These are phyloP conservation scores for Salix viminalis DNA, from an alignment of 345 rosid genomes.

Conservation along the genomic window DNA sequence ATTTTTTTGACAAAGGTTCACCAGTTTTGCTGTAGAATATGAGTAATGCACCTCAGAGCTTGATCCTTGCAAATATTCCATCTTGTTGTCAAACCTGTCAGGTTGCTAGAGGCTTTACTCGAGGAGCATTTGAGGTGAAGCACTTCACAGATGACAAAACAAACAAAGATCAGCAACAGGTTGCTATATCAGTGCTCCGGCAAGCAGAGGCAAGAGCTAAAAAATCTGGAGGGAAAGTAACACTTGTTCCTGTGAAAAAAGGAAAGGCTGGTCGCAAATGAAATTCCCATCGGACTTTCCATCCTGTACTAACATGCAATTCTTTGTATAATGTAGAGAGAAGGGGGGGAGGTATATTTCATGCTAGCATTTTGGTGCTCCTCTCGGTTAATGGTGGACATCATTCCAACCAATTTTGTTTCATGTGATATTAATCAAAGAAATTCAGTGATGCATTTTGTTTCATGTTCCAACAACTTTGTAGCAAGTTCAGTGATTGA, in stretches of 20 bases:
- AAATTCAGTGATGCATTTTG: too few relatives aligned
- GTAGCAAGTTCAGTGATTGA: too few relatives aligned
- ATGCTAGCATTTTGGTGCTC: background rate
- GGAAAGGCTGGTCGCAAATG: conserved; percentile 37
- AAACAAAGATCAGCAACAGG: conserved; percentile 50
- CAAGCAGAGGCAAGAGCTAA: conserved; percentile 49
- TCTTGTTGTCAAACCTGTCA: conserved; percentile 9
- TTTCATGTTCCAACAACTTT: too few relatives aligned
- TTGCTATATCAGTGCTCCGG: conserved; percentile 53
- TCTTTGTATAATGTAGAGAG: background rate
- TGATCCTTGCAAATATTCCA: too few relatives aligned
- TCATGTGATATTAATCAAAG: too few relatives aligned
- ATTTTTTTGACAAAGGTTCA: too few relatives aligned
- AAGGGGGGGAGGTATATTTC: background rate
- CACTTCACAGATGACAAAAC: conserved; percentile 59
- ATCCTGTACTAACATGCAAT: background rate
- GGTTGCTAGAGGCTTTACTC: conserved; percentile 80
- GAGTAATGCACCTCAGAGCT: too few relatives aligned
- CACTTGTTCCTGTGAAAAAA: conserved; percentile 67
- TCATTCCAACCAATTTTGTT: conserved; percentile 1
- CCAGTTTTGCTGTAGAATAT: too few relatives aligned
- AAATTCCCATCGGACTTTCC: background rate
- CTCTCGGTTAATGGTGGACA: background rate
- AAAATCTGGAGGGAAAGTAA: conserved; percentile 61
- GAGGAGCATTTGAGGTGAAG: conserved; percentile 82